These are phyloP conservation scores for Candida sakaeoensis DNA, from an alignment of 805 yeast species.

Conservation along the genomic window DNA sequence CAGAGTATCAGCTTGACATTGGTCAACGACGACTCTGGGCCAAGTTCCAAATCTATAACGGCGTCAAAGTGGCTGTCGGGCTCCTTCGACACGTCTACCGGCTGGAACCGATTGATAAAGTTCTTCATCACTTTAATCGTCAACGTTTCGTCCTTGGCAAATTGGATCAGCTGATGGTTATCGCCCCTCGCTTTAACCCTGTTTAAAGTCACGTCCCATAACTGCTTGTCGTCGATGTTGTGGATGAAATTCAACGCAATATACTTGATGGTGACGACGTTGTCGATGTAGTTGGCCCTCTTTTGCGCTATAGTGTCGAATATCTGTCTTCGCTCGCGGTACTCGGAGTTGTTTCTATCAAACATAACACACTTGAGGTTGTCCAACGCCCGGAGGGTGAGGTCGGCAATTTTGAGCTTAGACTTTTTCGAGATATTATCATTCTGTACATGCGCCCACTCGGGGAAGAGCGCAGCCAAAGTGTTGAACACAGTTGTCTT, in stretches of 20 bases:
- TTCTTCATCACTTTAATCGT: constrained; percentile 68
- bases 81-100: constrained; percentile 36
- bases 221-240: constrained; percentile 20
- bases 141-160: constrained; percentile 42
- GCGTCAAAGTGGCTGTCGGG: constrained; percentile 72
- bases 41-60: constrained; percentile 55
- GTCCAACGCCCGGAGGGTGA: constrained; percentile 33
- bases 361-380: constrained; percentile 52
- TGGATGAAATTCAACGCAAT: constrained; percentile 66
- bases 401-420: constrained; percentile 47
- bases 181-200: constrained; percentile 75
- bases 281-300: constrained; percentile 41
- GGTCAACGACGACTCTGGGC: constrained; percentile 28
- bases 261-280: constrained; percentile 42
- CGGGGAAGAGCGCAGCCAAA: constrained; percentile 49
- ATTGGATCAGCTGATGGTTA: constrained; percentile 80
- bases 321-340: constrained; percentile 64
- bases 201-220: constrained; percentile 51
- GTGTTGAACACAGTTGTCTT: constrained; percentile 80
- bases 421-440: constrained; percentile 58
- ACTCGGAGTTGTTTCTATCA: constrained; percentile 81
- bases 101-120: constrained; percentile 67
- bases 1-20: constrained; percentile 47
- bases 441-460: constrained; percentile 76
- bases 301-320: constrained; percentile 48